Evolutionary conservation across 2,329 filamentous ascomycete species (phyloP), one percentile per base, ranked within the genome.

Genomic region (Colletotrichum sp.): DNA sequence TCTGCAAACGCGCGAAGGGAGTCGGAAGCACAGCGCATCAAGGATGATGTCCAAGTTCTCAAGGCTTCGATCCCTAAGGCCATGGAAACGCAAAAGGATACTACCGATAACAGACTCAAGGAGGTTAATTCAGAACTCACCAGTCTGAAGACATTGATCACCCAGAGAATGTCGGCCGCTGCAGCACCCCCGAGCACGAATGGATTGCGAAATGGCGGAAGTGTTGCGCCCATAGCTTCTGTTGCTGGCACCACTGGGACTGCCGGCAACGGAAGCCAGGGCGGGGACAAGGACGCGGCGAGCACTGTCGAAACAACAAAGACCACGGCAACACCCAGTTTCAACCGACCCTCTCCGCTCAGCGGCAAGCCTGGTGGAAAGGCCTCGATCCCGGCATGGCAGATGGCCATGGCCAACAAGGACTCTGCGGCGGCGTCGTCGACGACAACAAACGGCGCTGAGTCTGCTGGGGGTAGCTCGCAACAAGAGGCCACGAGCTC

Each of bases 11-110:
- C 93, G 81, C 91, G 95, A 72, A 92, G 96, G 75, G 96, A 98
- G 79, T 95, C 98, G 79, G 97, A 99, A 81, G 94, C 94, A 32
- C 93, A 96, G 81, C 91, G 95, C 48, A 93, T 98, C 78, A 94
- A 94, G 75, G 94, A 98, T 76, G 97, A 99, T 80, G 92, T 99
- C 67, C 92, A 94, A 79, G 91, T 91, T 15, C 88, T 99, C 73
- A 94, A 96, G 83, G 94, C 96, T 78, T 88, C 94, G 67, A 95
- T 99, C 71, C 97, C 98, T 9, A 95, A 94, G 84, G 96, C 96
- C 3, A 91, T 99, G 80, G 93, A 97, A 78, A 94, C 94, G 69
- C 95, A 98, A 82, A 96, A 96, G 85, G 94, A 96, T 77, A 90
- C 92, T 70, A 95, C 94, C 30, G 96, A 99, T 82, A 91, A 88